Conservation (phyloP, 2,329 filamentous ascomycete genomes). For the Sphaerulina musiva region DNA sequence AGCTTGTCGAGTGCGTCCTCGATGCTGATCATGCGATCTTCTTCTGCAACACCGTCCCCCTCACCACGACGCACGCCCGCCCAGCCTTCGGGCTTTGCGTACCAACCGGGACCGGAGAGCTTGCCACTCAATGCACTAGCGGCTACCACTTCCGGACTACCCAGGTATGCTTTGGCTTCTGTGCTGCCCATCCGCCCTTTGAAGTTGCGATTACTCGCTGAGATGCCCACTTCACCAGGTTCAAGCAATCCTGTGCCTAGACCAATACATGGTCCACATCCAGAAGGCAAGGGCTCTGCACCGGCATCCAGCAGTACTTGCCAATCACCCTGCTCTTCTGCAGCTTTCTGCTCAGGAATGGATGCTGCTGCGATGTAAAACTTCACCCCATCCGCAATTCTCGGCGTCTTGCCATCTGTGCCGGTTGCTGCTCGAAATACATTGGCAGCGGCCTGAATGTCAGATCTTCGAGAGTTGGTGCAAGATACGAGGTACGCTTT, state of each 20-base stretch:
- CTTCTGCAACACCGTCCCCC: constrained; percentile 59
- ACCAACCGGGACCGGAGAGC: constrained; percentile 72
- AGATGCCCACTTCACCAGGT: constrained; percentile 78
- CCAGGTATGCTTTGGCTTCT: constrained; percentile 76
- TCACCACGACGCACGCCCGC: constrained; percentile 64
- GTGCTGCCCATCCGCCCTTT: constrained; percentile 82
- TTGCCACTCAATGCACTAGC: constrained; percentile 72
- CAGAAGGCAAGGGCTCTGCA: constrained; percentile 62
- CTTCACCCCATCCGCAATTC: constrained; percentile 67
- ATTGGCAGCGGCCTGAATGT: constrained; percentile 71
- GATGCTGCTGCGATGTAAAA: constrained; percentile 91
- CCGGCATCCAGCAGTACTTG: constrained; percentile 73
- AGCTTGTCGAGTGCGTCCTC: constrained; percentile 67
- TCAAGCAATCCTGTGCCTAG: constrained; percentile 74
- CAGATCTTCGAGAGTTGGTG: constrained; percentile 77
- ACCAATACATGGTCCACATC: constrained; percentile 82
- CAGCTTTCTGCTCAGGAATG: constrained; percentile 63
- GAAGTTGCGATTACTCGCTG: constrained; percentile 80
- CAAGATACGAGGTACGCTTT: constrained; percentile 85
- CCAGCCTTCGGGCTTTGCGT: constrained; percentile 62
- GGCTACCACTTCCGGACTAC: constrained; percentile 84
- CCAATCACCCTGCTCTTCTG: constrained; percentile 81
- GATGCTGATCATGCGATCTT: constrained; percentile 59
- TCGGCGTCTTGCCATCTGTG: constrained; percentile 57
- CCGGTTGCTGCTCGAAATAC: constrained; percentile 75